These are phyloP conservation scores for Chrysoporthe austroafricana DNA, from an alignment of 2,329 filamentous ascomycete species.

Conservation along the genomic window DNA sequence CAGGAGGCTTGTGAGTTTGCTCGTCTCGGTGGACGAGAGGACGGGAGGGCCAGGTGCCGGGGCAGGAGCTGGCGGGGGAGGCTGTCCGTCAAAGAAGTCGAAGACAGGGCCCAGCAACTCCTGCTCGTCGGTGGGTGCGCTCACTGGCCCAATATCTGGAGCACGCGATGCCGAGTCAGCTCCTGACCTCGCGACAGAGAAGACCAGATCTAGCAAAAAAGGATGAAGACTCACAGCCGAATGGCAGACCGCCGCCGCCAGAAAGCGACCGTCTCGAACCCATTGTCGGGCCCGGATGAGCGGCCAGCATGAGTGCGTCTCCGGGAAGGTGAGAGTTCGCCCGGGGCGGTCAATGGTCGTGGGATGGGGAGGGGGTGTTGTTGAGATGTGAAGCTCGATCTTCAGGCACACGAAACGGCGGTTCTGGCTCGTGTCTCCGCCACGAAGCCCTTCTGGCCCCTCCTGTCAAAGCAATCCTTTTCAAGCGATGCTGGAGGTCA, in stretches of 20 bases:
- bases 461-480: background rate
- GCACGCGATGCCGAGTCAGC: constrained; percentile 52
- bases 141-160: background rate
- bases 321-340: constrained; percentile 5
- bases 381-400: background rate
- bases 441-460: background rate
- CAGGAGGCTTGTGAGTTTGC: constrained; percentile 57
- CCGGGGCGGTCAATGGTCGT: no score
- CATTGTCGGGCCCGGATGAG: constrained; percentile 59
- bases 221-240: constrained; percentile 64
- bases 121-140: background rate
- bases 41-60: constrained; percentile 4
- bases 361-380: background rate
- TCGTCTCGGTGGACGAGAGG: constrained; percentile 51
- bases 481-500: background rate
- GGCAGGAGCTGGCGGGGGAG: constrained; percentile 3
- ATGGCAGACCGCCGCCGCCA: constrained; percentile 58
- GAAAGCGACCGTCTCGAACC: constrained; percentile 58
- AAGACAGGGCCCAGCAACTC: constrained; percentile 7
- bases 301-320: constrained; percentile 59
- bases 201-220: background rate
- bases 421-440: background rate
- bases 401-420: background rate
- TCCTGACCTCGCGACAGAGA: background rate
- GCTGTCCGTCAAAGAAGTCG: background rate